phyloP scores from a whole-genome alignment of 306 rosid species.

The Quercus ilex region DNA sequence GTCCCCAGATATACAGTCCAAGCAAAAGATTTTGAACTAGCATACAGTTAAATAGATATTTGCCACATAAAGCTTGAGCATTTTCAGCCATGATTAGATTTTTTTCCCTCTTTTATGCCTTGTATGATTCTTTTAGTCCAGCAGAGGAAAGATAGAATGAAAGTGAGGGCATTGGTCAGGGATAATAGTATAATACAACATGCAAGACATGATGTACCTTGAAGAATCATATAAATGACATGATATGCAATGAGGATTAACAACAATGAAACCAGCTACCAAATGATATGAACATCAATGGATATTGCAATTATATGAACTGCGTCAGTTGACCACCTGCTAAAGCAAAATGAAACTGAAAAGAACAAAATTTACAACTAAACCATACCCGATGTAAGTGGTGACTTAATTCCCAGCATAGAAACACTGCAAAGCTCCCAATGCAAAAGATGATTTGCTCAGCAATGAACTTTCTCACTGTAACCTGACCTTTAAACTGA shows the following conservation, averaged over 20 bases:
- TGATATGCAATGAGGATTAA: neutral
- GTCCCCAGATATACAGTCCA: neutral
- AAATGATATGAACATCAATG: neutral
- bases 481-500: constrained; percentile 29
- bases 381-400: constrained; percentile 64
- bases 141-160: neutral
- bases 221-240: neutral
- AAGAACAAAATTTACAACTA: neutral
- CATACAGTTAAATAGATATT: neutral
- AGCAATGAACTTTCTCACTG: constrained; percentile 29
- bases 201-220: neutral
- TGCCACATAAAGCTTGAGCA: neutral
- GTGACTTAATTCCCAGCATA: constrained; percentile 87
- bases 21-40: neutral
- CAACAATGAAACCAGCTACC: neutral
- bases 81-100: neutral
- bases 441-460: constrained; percentile 49
- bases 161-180: neutral
- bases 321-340: neutral
- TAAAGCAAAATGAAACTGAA: neutral
- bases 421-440: constrained; percentile 61
- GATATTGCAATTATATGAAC: constrained; percentile 1
- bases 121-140: neutral
- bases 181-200: neutral
- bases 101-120: neutral